A percentile compares a stretch with the other conserved stretches of the same genome.
Evolutionary conservation across 129 eudicot genomes (phyloP).

Genomic region (Saposhnikovia divaricata): DNA sequence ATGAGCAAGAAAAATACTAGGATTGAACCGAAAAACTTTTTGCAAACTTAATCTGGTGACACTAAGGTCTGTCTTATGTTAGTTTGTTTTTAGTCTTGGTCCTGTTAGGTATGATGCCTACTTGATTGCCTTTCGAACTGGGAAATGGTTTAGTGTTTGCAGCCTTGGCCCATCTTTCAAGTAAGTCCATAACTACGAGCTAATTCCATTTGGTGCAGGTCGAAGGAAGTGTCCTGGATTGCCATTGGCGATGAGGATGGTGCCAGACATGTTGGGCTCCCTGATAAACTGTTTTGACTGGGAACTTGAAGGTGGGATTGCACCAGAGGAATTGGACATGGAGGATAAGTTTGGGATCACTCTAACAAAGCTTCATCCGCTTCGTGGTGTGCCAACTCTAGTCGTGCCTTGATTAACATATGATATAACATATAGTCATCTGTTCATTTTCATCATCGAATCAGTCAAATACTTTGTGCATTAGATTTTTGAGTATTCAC

Average conservation of each 20-base stretch:
- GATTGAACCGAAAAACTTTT: slow-evolving; percentile 71
- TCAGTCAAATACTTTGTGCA: no score
- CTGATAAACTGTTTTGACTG: neutral
- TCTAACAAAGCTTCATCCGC: neutral
- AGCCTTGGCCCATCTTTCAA: no score
- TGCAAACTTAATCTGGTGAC: no score
- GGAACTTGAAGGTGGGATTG: neutral
- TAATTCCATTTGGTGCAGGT: neutral
- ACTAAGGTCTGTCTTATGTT: no score
- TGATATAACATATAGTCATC: no score
- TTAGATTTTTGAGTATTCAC: no score
- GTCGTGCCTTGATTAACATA: neutral
- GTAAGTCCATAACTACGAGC: neutral
- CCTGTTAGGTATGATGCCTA: no score
- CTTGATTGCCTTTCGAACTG: no score
- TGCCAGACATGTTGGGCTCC: neutral
- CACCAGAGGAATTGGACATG: slow-evolving; percentile 1
- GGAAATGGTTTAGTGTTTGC: no score
- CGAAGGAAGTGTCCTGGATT: slow-evolving; percentile 1
- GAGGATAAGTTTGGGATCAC: neutral
- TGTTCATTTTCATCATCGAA: no score
- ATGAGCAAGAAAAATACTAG: slow-evolving; percentile 69
- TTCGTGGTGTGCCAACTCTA: neutral
- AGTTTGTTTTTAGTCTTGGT: no score
- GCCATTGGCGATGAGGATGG: slow-evolving; percentile 1